These are phyloP conservation scores for Boletellus dicymbophilus DNA, from an alignment of 1,284 basidiomycete genomes.

Conservation along the genomic window DNA sequence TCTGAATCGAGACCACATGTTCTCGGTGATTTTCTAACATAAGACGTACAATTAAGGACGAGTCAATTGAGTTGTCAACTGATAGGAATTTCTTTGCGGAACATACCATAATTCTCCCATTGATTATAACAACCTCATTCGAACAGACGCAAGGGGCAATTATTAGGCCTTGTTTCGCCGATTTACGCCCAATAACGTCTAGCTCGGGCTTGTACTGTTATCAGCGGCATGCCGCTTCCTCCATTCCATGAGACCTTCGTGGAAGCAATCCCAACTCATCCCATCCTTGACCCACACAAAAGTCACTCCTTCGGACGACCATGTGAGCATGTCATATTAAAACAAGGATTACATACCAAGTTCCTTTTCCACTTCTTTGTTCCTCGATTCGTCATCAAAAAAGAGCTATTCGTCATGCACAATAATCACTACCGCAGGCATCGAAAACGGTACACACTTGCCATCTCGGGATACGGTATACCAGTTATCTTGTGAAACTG, in stretches of 20 bases:
- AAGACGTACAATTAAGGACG: not conserved
- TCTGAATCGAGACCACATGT: not conserved
- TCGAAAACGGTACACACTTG: conserved; percentile 33
- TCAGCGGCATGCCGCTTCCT: conserved; percentile 34
- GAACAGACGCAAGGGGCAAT: not conserved
- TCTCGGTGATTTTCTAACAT: conserved; percentile 14
- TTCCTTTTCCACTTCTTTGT: conserved; percentile 69
- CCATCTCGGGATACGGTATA: conserved; percentile 86
- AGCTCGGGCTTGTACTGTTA: conserved; percentile 2
- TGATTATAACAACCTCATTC: not conserved
- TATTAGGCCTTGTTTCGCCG: no score
- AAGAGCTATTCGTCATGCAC: conserved; percentile 72
- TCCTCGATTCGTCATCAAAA: conserved; percentile 81
- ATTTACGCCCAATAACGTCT: conserved; percentile 4
- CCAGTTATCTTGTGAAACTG: conserved; percentile 69
- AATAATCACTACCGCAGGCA: not conserved
- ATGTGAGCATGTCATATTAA: not conserved
- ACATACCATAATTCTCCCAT: conserved; percentile 10
- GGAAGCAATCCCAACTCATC: conserved; percentile 54
- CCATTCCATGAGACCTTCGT: conserved; percentile 66
- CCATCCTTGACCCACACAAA: conserved; percentile 62
- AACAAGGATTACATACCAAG: conserved; percentile 23
- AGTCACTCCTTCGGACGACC: conserved; percentile 58
- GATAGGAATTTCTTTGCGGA: not conserved
- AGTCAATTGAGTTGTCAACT: not conserved